A percentile compares a stretch with the other conserved stretches of the same genome.
Evolutionary conservation across 2,329 filamentous ascomycete genomes (phyloP).

Genomic region (Plectosphaerella plurivora): DNA sequence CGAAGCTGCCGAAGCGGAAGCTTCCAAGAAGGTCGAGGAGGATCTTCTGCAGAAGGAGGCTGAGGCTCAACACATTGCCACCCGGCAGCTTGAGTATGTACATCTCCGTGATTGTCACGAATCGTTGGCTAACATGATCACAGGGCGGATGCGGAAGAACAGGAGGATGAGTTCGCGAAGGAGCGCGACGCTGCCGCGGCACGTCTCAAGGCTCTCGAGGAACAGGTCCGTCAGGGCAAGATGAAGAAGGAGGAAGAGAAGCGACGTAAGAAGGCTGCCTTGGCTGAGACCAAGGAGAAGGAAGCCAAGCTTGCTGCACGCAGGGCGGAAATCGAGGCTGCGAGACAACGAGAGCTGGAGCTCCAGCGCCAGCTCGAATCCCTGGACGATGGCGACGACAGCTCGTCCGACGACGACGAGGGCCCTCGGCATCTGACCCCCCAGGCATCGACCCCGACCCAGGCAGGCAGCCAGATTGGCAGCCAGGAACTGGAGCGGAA

Average conservation of each 20-base stretch:
- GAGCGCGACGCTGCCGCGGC: slow-evolving; percentile 79
- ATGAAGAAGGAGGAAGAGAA: slow-evolving; percentile 96
- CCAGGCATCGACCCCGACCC: slow-evolving; percentile 54
- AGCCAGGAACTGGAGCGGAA: slow-evolving; percentile 52
- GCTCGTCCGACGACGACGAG: slow-evolving; percentile 76
- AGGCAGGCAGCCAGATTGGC: slow-evolving; percentile 44
- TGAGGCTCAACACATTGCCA: slow-evolving; percentile 69
- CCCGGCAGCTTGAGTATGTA: slow-evolving; percentile 78
- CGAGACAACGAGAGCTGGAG: slow-evolving; percentile 84
- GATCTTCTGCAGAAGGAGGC: slow-evolving; percentile 67
- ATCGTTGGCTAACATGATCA: slow-evolving; percentile 19
- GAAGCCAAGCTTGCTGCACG: slow-evolving; percentile 80
- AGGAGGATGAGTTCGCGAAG: slow-evolving; percentile 75
- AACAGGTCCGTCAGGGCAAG: slow-evolving; percentile 90
- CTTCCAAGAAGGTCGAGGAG: slow-evolving; percentile 58
- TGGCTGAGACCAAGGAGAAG: slow-evolving; percentile 82
- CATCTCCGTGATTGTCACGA: not conserved
- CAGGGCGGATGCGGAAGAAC: slow-evolving; percentile 68
- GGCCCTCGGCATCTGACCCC: slow-evolving; percentile 66
- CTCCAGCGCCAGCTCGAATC: slow-evolving; percentile 81
- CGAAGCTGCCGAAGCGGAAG: slow-evolving; percentile 55
- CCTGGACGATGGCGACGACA: slow-evolving; percentile 66
- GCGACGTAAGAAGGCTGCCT: slow-evolving; percentile 81
- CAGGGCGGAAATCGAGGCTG: slow-evolving; percentile 86
- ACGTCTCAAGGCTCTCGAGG: slow-evolving; percentile 83